A percentile compares a stretch with the other conserved stretches of the same genome.
Evolutionary conservation across 306 rosid genomes (phyloP).

Genomic region (Betula pendula): DNA sequence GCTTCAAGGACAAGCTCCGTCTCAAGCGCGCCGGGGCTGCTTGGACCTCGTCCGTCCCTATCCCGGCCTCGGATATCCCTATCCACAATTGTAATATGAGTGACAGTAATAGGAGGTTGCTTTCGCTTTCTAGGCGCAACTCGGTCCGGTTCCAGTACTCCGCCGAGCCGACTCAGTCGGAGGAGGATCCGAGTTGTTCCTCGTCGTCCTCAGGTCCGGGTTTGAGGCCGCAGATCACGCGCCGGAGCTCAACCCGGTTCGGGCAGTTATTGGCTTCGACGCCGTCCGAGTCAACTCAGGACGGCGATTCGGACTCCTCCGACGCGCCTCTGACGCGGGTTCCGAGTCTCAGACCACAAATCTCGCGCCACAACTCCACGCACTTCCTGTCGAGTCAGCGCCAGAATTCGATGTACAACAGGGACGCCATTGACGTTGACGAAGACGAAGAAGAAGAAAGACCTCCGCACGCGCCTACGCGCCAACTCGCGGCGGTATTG

Average conservation of each 20-base stretch:
- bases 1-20: conserved; percentile 67
- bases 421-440: conserved; percentile 23
- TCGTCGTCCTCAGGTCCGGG: not conserved
- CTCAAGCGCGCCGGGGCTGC: conserved; percentile 68
- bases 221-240: conserved; percentile 8
- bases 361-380: conserved; percentile 42
- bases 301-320: not conserved
- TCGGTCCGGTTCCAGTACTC: conserved; percentile 8
- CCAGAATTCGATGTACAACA: conserved; percentile 28
- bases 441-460: conserved; percentile 30
- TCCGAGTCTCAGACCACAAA: conserved; percentile 22
- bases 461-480: conserved; percentile 34
- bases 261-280: not conserved
- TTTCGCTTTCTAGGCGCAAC: conserved; percentile 20
- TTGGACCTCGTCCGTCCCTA: conserved; percentile 60
- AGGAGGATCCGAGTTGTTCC: conserved; percentile 1
- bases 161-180: conserved; percentile 18
- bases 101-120: not conserved
- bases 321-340: not conserved
- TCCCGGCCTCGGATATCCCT: conserved; percentile 63
- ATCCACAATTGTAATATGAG: conserved; percentile 12
- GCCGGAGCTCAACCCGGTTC: conserved; percentile 19
- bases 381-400: conserved; percentile 12
- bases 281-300: not conserved
- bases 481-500: conserved; percentile 38